phyloP scores from a whole-genome alignment of 2,329 filamentous ascomycete species.

The Didymella segeticola region DNA sequence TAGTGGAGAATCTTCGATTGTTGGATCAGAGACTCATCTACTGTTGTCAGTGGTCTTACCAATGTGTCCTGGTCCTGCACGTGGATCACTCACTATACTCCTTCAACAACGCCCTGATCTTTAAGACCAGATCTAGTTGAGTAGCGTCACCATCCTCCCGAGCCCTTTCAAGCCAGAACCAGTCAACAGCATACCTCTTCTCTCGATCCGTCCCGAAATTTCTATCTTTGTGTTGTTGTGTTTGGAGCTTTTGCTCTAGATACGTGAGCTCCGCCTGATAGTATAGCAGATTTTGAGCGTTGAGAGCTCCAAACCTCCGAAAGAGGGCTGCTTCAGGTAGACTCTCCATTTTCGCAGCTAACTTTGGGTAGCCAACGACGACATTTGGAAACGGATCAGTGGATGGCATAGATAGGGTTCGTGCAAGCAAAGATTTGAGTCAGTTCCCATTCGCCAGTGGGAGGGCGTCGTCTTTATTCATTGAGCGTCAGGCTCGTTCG shows the following conservation, averaged over 20 bases:
- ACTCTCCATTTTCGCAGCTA: slow-evolving; percentile 8
- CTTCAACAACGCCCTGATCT: background rate
- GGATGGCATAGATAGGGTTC: too few relatives aligned
- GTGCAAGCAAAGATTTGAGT: too few relatives aligned
- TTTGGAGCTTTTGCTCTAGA: slow-evolving; percentile 3
- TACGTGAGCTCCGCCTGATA: slow-evolving; percentile 12
- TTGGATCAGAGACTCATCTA: slow-evolving; percentile 7
- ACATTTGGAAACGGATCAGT: too few relatives aligned
- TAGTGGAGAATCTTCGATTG: slow-evolving; percentile 17
- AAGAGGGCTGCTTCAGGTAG: slow-evolving; percentile 6
- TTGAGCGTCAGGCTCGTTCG: too few relatives aligned
- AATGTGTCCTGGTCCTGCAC: too few relatives aligned
- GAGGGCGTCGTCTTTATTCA: too few relatives aligned
- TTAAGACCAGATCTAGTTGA: background rate
- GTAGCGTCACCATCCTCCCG: background rate
- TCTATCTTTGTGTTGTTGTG: slow-evolving; percentile 3
- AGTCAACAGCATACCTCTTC: background rate
- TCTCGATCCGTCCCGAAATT: background rate
- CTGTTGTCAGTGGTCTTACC: too few relatives aligned
- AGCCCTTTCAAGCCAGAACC: background rate
- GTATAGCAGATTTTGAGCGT: slow-evolving; percentile 17
- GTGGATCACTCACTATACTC: background rate
- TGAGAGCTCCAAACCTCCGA: slow-evolving; percentile 9
- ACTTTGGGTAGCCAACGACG: slow-evolving; percentile 14
- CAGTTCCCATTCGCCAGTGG: too few relatives aligned